Evolutionary conservation across 176 grass and related monocot genomes (phyloP), one percentile per base, ranked within the genome.

Genomic region (Alloteropsis semialata): DNA sequence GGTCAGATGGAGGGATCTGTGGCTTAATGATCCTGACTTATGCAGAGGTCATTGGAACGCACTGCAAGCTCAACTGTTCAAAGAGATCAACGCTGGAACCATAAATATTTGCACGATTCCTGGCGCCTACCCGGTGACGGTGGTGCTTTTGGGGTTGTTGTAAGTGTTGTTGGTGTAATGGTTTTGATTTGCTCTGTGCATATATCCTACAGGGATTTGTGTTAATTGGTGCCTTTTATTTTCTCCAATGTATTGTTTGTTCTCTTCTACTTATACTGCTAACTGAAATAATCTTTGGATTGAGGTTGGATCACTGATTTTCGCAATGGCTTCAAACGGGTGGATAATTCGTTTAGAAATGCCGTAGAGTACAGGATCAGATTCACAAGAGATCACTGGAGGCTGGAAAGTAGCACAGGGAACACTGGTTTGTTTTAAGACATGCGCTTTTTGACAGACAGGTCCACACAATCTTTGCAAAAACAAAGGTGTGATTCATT

Each of bases 1-100:
- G 65, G 55, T 86, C 38, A 24, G 65, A 79, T 54, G 65, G 55
- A 79, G 65, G 24, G 11, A 79, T 72, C 55, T 14, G n/a, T 79
- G 22, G 7, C 32, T 30, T 41, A 2, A 5, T 85, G 66, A 72
- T 14, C 25, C 29, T 21, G 18, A 50, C 75, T 29, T 16, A 81
- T 41, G 17, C 10, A 43, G n/a, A 51, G 10, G 43, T 49, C 42
- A 64, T 22, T 74, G 50, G 25, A 22, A 6, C 50, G 22, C 58
- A 53, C 32, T 22, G 1, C 27, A 21, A 74, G 10, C 22, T 42
- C 53, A 64, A 39, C 44, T 18, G 12, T 29, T 28, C 2, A 0
- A 22, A 29, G 1, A 63, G 42, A 46, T 34, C 14, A 6, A 0
- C 8, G 37, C 21, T 30, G 11, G 22, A 57, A n/a, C 30, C 14